A percentile compares a stretch with the other conserved stretches of the same genome.
Evolutionary conservation across 192 early-diverging fungal species (phyloP).

Genomic region (Entomortierella chlamydospora): DNA sequence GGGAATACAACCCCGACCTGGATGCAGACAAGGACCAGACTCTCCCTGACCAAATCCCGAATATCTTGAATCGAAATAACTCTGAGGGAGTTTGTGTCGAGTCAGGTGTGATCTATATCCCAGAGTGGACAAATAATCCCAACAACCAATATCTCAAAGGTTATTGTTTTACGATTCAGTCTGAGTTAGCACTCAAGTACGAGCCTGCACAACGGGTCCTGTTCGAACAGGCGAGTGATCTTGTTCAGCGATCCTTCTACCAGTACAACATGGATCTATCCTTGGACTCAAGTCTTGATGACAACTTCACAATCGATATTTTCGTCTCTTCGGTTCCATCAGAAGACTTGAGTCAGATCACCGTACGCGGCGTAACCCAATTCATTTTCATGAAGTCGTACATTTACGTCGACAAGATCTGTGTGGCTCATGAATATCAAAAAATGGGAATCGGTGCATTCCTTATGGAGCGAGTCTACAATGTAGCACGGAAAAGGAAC

Average conservation of each 20-base stretch:
- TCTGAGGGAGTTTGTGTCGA: conserved; percentile 26
- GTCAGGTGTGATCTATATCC: conserved; percentile 33
- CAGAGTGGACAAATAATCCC: conserved; percentile 9
- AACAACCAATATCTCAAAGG: conserved; percentile 11
- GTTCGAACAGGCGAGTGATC: conserved; percentile 40
- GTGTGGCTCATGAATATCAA: conserved; percentile 50
- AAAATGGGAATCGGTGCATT: conserved; percentile 48
- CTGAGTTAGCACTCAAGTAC: conserved; percentile 34
- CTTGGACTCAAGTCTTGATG: conserved; percentile 52
- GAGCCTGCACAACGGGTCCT: conserved; percentile 33
- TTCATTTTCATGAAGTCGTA: conserved; percentile 58
- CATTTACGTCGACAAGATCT: conserved; percentile 58
- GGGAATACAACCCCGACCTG: conserved; percentile 45
- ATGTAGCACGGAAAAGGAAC: conserved; percentile 30
- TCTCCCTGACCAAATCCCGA: conserved; percentile 9
- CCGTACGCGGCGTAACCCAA: conserved; percentile 50
- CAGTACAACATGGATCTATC: conserved; percentile 54
- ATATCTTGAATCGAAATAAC: conserved; percentile 18
- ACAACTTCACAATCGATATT: conserved; percentile 55
- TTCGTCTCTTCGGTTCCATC: conserved; percentile 31
- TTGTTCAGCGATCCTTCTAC: conserved; percentile 30
- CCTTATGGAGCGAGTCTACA: conserved; percentile 45
- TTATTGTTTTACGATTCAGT: conserved; percentile 47
- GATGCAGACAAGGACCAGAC: conserved; percentile 45
- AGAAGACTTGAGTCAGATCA: conserved; percentile 14